Percentiles rank a stretch among this genome's conserved stretches.
Evolutionary conservation across 768 basidiomycete species (phyloP).

Genomic region (Boletus tylopilopsis): DNA sequence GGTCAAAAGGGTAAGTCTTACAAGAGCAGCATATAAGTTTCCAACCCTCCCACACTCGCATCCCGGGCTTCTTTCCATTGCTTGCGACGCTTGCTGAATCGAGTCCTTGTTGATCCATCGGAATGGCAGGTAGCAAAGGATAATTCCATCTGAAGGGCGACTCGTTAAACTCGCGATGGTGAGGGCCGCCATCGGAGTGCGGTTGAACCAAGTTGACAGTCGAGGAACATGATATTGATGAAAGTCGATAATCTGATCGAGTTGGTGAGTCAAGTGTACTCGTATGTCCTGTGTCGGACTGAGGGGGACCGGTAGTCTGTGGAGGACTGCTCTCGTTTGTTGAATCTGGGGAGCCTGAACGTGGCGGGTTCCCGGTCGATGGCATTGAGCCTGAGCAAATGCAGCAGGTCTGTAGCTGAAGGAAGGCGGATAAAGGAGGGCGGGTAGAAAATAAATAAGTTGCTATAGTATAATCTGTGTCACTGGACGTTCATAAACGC

Average conservation of each 20-base stretch:
- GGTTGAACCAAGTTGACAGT: constrained; percentile 22
- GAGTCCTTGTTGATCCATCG: constrained; percentile 6
- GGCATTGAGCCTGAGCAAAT: constrained; percentile 10
- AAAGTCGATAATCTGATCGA: constrained; percentile 22
- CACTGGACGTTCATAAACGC: constrained; percentile 30
- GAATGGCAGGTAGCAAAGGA: constrained; percentile 20
- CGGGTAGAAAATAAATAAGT: constrained; percentile 17
- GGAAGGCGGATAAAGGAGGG: constrained; percentile 4
- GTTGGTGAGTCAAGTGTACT: constrained; percentile 13
- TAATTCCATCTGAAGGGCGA: constrained; percentile 32
- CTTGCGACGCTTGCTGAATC: not conserved
- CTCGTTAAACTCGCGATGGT: constrained; percentile 21
- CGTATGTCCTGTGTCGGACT: constrained; percentile 1
- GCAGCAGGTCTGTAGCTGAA: constrained; percentile 6
- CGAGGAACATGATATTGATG: constrained; percentile 22
- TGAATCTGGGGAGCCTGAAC: constrained; percentile 21
- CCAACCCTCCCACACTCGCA: constrained; percentile 47
- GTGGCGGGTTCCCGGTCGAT: constrained; percentile 24
- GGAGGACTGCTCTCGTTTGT: not conserved
- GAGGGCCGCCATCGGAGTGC: constrained; percentile 4
- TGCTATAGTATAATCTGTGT: constrained; percentile 1
- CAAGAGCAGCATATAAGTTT: constrained; percentile 54
- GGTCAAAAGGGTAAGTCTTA: constrained; percentile 27
- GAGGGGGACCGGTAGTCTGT: not conserved
- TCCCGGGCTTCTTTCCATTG: constrained; percentile 5